These are phyloP conservation scores for Salicornia ramosissima DNA, from an alignment of 148 eudicot species.

Conservation along the genomic window DNA sequence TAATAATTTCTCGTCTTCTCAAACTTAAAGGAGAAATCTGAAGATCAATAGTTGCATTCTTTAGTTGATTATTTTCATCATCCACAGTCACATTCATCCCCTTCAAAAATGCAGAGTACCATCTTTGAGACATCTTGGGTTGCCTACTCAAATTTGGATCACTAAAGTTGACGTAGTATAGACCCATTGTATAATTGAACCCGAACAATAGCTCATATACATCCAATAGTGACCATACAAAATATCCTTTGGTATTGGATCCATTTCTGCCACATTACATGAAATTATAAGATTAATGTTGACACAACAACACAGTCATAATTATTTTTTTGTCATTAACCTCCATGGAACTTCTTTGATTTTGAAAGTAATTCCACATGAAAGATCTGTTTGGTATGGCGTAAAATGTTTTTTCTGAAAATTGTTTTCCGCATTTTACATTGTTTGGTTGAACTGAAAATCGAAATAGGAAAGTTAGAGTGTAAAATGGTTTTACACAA, in stretches of 20 bases:
- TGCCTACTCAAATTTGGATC: constrained; percentile 47
- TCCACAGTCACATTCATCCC: constrained; percentile 10
- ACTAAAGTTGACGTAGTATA: constrained; percentile 52
- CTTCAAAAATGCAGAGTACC: constrained; percentile 64
- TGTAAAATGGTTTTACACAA: no score
- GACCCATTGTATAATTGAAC: constrained; percentile 33
- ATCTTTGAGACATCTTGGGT: constrained; percentile 52
- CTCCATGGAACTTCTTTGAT: no score
- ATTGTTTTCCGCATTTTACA: no score
- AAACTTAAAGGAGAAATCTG: background rate
- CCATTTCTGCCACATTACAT: constrained; percentile 61
- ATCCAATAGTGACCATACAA: constrained; percentile 65
- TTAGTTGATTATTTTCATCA: background rate
- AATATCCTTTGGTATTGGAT: constrained; percentile 52
- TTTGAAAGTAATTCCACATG: no score
- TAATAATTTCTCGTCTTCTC: no score
- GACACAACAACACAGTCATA: no score
- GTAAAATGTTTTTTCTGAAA: no score
- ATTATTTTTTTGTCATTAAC: no score
- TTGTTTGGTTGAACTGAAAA: no score
- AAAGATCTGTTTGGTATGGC: no score
- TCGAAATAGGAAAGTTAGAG: no score
- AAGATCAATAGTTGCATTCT: constrained; percentile 6
- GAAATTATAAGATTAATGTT: no score
- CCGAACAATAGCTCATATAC: constrained; percentile 47